Evolutionary conservation across 1,284 basidiomycete genomes (phyloP), one percentile per base, ranked within the genome.

Genomic region (Ustilago nuda): DNA sequence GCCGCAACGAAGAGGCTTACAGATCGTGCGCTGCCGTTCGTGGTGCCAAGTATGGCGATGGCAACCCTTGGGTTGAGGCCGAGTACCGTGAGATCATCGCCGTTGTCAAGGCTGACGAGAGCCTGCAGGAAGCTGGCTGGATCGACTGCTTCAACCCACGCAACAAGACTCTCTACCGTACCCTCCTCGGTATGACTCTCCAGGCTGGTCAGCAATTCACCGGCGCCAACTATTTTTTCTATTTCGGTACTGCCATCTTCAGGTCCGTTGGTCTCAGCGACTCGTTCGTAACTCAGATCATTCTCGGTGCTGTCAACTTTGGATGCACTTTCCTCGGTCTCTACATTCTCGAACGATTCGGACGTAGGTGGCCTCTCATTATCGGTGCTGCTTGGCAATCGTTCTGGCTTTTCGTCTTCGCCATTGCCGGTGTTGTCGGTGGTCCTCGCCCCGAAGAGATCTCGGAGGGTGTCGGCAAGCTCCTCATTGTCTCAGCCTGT

Each of bases 401-500:
- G 0, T 86, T 87, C 8, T 93, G 92, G 92, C 87, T 94, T 19
- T 91, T 93, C 80, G 89, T 92, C 23, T 93, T 92, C 81, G 92
- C 92, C 0, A 89, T 90, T 7, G 92, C 91, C 2, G 92, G 92
- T 33, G 92, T 91, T 0, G 90, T 90, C 0, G 89, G 89, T 66
- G 87, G 91, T 72, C 91, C 92, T 0, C 82, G 11, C 3, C 66
- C 69, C 2, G 58, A 63, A 8, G n/a, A 78, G 36, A 75, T 78
- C 66, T 69, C 72, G 12, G 13, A 65, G 8, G 62, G 52, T 30
- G 69, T 78, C 7, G 91, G 91, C 36, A 89, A 88, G 78, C 76
- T 92, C 27, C 91, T 93, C 90, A 93, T 93, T 76, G 89, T 92
- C 73, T 88, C 90, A n/a, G 91, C 92, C 0, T 93, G 91, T 81